phyloP scores from a whole-genome alignment of 164 flowering plant genomes.

The Umbilicus rupestris region DNA sequence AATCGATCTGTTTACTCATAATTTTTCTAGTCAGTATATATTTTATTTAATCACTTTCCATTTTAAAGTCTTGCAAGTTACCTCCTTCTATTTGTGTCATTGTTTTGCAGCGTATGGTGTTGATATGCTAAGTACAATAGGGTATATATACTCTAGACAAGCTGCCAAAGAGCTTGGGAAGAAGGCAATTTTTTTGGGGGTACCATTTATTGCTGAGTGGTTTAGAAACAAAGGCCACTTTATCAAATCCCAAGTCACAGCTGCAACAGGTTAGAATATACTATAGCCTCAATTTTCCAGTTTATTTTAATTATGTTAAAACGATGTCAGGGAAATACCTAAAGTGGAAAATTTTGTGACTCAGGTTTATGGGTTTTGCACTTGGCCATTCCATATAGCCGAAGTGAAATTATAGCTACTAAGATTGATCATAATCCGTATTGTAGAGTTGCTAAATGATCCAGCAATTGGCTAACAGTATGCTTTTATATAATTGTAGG shows the following conservation, averaged over 20 bases:
- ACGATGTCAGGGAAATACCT: neutral
- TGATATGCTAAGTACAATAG: slow-evolving; percentile 91
- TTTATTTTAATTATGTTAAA: neutral
- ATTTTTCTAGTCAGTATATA: neutral
- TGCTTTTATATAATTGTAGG: slow-evolving; percentile 26
- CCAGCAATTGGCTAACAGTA: neutral
- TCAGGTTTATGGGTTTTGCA: neutral
- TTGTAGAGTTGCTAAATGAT: neutral
- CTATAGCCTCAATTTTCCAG: neutral
- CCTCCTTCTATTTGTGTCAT: neutral
- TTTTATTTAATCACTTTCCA: neutral
- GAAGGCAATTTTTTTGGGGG: slow-evolving; percentile 79
- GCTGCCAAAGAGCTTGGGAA: slow-evolving; percentile 97
- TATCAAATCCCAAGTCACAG: slow-evolving; percentile 94
- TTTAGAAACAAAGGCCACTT: slow-evolving; percentile 96
- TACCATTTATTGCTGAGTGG: slow-evolving; percentile 98
- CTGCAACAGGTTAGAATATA: slow-evolving; percentile 70
- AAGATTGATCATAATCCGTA: neutral
- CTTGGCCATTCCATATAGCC: neutral
- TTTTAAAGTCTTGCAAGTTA: neutral
- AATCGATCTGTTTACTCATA: neutral
- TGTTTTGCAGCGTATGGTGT: slow-evolving; percentile 75
- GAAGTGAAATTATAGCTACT: neutral
- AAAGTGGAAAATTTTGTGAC: neutral
- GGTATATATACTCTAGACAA: slow-evolving; percentile 88